phyloP scores from a whole-genome alignment of 2,329 filamentous ascomycete species.

The Verticillium nonalfalfae region DNA sequence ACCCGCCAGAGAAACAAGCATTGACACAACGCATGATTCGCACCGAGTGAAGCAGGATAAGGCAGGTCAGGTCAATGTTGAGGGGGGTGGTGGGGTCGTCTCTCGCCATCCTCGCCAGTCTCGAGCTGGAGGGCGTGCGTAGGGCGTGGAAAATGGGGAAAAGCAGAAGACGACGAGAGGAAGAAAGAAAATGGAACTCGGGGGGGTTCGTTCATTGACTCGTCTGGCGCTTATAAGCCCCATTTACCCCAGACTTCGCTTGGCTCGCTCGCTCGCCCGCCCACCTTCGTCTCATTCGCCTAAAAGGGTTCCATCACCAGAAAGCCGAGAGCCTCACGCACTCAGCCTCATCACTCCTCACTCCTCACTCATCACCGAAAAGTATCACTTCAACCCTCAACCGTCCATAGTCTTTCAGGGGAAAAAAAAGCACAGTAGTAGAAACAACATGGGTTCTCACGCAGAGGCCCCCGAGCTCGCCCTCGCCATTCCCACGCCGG shows the following conservation, averaged over 20 bases:
- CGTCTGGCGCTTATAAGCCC: neutral
- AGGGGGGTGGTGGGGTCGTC: neutral
- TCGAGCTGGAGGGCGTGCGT: neutral
- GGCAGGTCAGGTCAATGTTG: neutral
- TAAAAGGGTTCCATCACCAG: neutral
- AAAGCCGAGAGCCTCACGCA: neutral
- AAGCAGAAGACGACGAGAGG: no score
- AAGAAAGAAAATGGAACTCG: neutral
- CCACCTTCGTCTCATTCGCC: neutral
- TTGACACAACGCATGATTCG: no score
- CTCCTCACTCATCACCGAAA: no score
- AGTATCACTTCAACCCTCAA: neutral
- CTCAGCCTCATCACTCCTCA: neutral
- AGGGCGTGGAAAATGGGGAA: neutral
- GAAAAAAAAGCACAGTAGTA: neutral
- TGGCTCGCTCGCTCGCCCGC: neutral
- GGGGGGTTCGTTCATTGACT: neutral
- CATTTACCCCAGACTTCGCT: neutral
- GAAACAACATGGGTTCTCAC: slow-evolving; percentile 1
- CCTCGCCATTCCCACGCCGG: slow-evolving; percentile 49
- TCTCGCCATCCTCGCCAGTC: neutral
- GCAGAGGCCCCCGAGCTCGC: slow-evolving; percentile 16
- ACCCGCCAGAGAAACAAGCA: no score
- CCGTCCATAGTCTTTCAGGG: neutral
- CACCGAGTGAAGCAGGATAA: neutral